These are phyloP conservation scores for Plasmodium vivax DNA, from an alignment of 169 alveolate genomes.

Conservation along the genomic window DNA sequence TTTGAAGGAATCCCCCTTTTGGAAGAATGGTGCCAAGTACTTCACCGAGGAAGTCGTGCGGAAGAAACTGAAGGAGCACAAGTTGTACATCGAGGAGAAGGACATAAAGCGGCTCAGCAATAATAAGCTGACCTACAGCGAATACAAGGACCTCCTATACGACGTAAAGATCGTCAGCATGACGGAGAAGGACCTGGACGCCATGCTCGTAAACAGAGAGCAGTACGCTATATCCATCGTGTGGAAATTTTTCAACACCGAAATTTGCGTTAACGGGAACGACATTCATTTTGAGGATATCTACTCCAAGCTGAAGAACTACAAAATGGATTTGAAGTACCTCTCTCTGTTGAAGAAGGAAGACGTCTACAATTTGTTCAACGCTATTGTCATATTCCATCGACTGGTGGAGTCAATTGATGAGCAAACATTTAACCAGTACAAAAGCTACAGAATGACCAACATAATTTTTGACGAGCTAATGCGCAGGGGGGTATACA, in stretches of 20 bases:
- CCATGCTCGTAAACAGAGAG: not conserved
- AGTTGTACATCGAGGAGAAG: constrained; percentile 21
- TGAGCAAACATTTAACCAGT: constrained; percentile 19
- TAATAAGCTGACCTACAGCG: constrained; percentile 27
- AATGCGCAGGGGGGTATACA: constrained; percentile 20
- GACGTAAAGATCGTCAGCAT: constrained; percentile 4
- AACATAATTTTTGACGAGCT: constrained; percentile 61
- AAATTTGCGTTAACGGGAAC: constrained; percentile 29
- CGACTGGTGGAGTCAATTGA: constrained; percentile 49
- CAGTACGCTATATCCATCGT: constrained; percentile 36
- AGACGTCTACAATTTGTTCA: constrained; percentile 50
- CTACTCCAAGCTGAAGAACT: constrained; percentile 31
- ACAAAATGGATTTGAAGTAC: constrained; percentile 12
- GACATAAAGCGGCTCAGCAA: constrained; percentile 4
- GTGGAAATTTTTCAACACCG: constrained; percentile 64
- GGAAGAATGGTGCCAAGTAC: constrained; percentile 45
- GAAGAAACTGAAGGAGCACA: not conserved
- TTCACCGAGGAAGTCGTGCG: not conserved
- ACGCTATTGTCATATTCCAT: constrained; percentile 45
- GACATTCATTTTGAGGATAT: constrained; percentile 34
- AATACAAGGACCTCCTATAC: constrained; percentile 39
- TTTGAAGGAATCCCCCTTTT: constrained; percentile 40
- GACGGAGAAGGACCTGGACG: not conserved
- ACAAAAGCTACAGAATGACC: constrained; percentile 61
- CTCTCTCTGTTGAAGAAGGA: constrained; percentile 13